Evolutionary conservation across 176 grass and related monocot genomes (phyloP), one percentile per base, ranked within the genome.

Genomic region (Puccinellia tenuiflora): DNA sequence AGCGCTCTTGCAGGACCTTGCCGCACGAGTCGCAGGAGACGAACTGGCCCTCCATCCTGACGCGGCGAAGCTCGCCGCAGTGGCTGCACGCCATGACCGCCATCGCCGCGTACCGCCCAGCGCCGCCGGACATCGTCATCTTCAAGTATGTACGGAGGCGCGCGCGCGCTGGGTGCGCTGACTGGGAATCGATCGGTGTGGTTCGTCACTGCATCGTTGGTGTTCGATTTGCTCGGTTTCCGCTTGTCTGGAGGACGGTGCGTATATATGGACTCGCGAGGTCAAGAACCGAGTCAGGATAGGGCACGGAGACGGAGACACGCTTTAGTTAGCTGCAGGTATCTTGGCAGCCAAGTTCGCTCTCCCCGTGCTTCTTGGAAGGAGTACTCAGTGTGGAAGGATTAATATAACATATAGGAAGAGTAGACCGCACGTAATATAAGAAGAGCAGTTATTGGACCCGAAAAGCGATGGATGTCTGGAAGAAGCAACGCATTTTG

Each of bases 21-120:
- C 88, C 88, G 79, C 88, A 90, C 11, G 55, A 42, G 54, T 17
- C 17, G 65, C 83, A 86, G 26, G 72, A 90, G 33, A 75, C 65
- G 79, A 56, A 86, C 6, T 47, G 73, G 64, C 55, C 88, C 64
- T 90, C 88, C 34, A 1, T 25, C 54, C 83, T 60, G 55, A 86
- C 53, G 26, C 55, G 74, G 15, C 79, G 79, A 26, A 46, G 15
- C 15, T 18, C 84, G 79, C 84, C 88, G 73, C 88, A 90, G 79
- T 90, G 88, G 66, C 46, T 2, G 55, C 88, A 45, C 79, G 45
- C 72, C 52, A 37, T 16, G 12, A 26, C 68, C 22, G 40, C 8
- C 79, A 51, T 68, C 22, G 37, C 70, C 8, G 24, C 14, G 65
- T 13, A 39, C 37, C 66, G 35, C 12, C 73, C 55, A 22, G 68